Percentiles rank a stretch among this genome's conserved stretches.
These are phyloP conservation scores for Penicillium sp. DNA, from an alignment of 2,329 filamentous ascomycete genomes.

Conservation along the genomic window DNA sequence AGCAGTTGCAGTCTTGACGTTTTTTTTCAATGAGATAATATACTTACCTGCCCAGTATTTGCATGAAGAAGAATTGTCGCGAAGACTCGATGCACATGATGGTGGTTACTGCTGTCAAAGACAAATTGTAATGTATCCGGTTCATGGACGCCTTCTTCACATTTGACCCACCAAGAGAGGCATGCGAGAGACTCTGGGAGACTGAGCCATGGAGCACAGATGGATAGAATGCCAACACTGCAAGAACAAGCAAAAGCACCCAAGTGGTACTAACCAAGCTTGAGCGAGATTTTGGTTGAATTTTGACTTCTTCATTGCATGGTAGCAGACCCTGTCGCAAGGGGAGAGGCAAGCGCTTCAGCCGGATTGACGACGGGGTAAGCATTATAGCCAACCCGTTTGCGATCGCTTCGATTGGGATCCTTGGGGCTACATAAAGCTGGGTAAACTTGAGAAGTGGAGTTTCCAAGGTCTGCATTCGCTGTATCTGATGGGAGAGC, in stretches of 20 bases:
- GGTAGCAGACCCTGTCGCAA: neutral
- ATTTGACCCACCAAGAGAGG: no score
- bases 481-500: neutral
- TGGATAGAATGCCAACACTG: neutral
- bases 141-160: no score
- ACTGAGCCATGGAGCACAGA: no score
- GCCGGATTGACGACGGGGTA: neutral
- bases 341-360: conserved; percentile 5
- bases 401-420: neutral
- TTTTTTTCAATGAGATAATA: neutral
- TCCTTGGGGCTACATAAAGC: neutral
- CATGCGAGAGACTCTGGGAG: no score
- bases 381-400: neutral
- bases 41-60: conserved; percentile 6
- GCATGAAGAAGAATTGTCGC: conserved; percentile 4
- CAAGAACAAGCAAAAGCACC: neutral
- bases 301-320: conserved; percentile 6
- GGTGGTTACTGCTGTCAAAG: neutral
- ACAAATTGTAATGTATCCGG: conserved; percentile 3
- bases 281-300: conserved; percentile 1
- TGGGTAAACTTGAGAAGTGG: conserved; percentile 2
- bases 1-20: conserved; percentile 2
- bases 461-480: conserved; percentile 6
- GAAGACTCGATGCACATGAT: conserved; percentile 9
- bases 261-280: neutral